Evolutionary conservation across 257 asterid species (phyloP).

Genomic region (Solanum raphanifolium): DNA sequence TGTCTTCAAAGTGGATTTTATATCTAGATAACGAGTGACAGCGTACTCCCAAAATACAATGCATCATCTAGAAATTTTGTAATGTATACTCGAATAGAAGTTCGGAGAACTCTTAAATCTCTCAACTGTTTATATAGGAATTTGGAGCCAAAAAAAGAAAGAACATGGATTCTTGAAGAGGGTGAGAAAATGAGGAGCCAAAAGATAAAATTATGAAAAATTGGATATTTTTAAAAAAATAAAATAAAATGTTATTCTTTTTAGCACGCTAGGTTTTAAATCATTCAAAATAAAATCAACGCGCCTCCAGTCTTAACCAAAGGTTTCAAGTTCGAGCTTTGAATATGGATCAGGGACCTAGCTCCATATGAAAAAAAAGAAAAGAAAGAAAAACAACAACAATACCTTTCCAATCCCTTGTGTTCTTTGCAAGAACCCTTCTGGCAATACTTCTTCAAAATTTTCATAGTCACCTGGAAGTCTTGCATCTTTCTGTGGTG

Average conservation of each 20-base stretch:
- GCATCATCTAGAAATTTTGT: background rate
- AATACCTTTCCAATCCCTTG: slow-evolving; percentile 9
- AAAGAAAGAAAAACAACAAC: background rate
- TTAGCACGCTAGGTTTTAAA: background rate
- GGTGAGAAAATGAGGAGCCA: background rate
- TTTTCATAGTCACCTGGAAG: background rate
- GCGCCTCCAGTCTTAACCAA: background rate
- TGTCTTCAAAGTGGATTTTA: background rate
- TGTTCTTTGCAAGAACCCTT: slow-evolving; percentile 23
- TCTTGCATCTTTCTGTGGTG: background rate
- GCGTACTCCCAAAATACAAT: background rate
- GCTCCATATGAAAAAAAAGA: background rate
- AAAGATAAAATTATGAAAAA: background rate
- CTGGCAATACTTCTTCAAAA: slow-evolving; percentile 7
- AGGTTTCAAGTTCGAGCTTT: background rate
- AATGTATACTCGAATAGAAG: background rate
- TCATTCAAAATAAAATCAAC: background rate
- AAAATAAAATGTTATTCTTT: background rate
- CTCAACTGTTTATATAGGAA: background rate
- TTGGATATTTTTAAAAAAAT: background rate
- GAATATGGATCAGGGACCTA: background rate
- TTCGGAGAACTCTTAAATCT: background rate
- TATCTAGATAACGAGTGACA: background rate
- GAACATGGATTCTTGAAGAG: background rate
- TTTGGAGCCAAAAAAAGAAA: background rate